Evolutionary conservation across 2,329 filamentous ascomycete genomes (phyloP).

Genomic region (Fusarium sp.): DNA sequence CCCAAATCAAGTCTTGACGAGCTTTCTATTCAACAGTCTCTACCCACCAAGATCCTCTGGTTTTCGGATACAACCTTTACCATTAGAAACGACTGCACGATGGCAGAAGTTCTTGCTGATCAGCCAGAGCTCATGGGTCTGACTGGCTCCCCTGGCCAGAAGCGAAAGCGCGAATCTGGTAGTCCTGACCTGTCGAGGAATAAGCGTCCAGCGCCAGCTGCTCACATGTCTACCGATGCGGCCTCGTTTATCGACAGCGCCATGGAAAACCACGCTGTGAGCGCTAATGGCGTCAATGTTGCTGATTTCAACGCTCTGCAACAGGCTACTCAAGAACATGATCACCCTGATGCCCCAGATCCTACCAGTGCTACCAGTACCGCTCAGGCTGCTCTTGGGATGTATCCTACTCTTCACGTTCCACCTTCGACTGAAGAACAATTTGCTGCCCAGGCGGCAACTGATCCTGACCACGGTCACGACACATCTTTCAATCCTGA

Average conservation of each 20-base stretch:
- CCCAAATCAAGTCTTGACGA: conserved; percentile 19
- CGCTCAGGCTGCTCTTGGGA: conserved; percentile 68
- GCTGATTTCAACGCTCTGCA: conserved; percentile 69
- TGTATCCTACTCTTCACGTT: conserved; percentile 71
- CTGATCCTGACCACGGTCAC: conserved; percentile 51
- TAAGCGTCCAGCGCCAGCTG: conserved; percentile 62
- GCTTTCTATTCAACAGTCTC: conserved; percentile 31
- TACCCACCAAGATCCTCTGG: background rate
- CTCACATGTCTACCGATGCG: conserved; percentile 60
- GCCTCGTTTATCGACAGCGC: conserved; percentile 67
- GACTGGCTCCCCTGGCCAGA: conserved; percentile 60
- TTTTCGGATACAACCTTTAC: conserved; percentile 3
- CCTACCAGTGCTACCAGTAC: conserved; percentile 68
- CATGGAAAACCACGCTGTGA: conserved; percentile 58
- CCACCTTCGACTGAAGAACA: conserved; percentile 69
- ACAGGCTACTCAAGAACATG: conserved; percentile 61
- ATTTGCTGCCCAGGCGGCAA: conserved; percentile 64
- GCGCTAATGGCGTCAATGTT: conserved; percentile 59
- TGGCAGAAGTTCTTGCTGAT: conserved; percentile 63
- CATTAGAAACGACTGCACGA: conserved; percentile 44
- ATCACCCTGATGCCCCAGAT: conserved; percentile 62
- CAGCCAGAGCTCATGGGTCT: conserved; percentile 61
- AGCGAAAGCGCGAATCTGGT: conserved; percentile 66
- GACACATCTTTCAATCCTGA: conserved; percentile 52
- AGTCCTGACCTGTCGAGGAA: conserved; percentile 63